Conservation (phyloP, 2,329 filamentous ascomycete species). For the Fusarium chuoi region DNA sequence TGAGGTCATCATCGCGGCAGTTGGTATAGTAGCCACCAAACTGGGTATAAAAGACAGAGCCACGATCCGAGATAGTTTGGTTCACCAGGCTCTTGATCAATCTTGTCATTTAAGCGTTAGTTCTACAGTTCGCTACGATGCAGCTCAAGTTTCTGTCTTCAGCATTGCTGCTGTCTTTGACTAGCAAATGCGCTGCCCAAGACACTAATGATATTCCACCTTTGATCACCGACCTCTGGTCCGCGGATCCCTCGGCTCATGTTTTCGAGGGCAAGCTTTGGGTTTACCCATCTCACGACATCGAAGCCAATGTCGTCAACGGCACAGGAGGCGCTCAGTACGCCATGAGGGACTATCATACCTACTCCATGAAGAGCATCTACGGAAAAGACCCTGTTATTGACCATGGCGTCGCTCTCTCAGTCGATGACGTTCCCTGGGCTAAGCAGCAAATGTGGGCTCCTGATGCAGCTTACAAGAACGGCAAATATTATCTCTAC, state of each 20-base stretch:
- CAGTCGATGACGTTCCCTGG: conserved; percentile 11
- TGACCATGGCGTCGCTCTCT: conserved; percentile 5
- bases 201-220: not conserved
- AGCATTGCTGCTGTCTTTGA: not conserved
- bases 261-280: conserved; percentile 10
- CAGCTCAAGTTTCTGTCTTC: not conserved
- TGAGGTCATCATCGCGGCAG: not conserved
- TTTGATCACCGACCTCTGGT: conserved; percentile 13
- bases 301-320: not conserved
- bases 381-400: not conserved
- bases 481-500: conserved; percentile 28
- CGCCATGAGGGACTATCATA: conserved; percentile 17
- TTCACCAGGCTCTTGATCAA: not conserved
- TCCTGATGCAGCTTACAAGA: conserved; percentile 17
- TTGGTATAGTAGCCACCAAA: not conserved
- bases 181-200: not conserved
- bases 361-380: conserved; percentile 18
- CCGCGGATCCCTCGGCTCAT: conserved; percentile 18
- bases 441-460: conserved; percentile 19
- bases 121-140: not conserved
- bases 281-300: conserved; percentile 19
- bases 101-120: not conserved
- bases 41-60: not conserved
- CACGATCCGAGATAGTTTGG: not conserved
- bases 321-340: not conserved